phyloP scores from a whole-genome alignment of 2,329 filamentous ascomycete species.

The Stromatinia cepivora region DNA sequence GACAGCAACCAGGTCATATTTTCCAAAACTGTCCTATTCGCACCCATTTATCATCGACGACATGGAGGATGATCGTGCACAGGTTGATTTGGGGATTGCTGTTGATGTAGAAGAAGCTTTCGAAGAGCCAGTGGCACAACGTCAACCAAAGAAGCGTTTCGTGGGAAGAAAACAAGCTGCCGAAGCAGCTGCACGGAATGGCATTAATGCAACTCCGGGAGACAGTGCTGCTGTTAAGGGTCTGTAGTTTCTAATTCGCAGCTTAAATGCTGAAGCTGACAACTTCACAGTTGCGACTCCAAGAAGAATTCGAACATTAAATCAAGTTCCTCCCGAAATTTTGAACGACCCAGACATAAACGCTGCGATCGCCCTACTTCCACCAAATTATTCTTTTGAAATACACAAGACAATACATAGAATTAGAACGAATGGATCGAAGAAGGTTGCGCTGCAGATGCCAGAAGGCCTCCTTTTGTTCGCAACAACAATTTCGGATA shows the following conservation, averaged over 20 bases:
- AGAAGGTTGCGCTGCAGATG: constrained; percentile 90
- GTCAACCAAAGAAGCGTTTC: constrained; percentile 88
- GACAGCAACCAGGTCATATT: not conserved
- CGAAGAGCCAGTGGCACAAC: constrained; percentile 50
- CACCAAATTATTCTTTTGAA: constrained; percentile 97
- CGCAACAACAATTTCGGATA: constrained; percentile 96
- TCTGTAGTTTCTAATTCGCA: constrained; percentile 43
- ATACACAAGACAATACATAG: constrained; percentile 97
- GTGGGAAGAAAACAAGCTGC: constrained; percentile 77
- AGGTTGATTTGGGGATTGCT: constrained; percentile 69
- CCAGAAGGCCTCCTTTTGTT: constrained; percentile 94
- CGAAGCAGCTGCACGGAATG: constrained; percentile 51
- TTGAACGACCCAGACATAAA: constrained; percentile 82
- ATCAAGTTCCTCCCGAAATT: constrained; percentile 87
- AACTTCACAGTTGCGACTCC: constrained; percentile 62
- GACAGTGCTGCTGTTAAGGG: constrained; percentile 69
- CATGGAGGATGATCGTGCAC: constrained; percentile 77
- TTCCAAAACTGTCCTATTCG: not conserved
- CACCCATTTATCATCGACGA: not conserved
- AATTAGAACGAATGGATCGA: constrained; percentile 76
- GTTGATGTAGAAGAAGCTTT: constrained; percentile 61
- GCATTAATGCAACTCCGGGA: constrained; percentile 44
- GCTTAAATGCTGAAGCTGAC: constrained; percentile 31
- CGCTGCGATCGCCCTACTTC: constrained; percentile 81
- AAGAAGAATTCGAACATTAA: constrained; percentile 75